phyloP scores from a whole-genome alignment of 257 asterid species.

The Lycium barbarum region DNA sequence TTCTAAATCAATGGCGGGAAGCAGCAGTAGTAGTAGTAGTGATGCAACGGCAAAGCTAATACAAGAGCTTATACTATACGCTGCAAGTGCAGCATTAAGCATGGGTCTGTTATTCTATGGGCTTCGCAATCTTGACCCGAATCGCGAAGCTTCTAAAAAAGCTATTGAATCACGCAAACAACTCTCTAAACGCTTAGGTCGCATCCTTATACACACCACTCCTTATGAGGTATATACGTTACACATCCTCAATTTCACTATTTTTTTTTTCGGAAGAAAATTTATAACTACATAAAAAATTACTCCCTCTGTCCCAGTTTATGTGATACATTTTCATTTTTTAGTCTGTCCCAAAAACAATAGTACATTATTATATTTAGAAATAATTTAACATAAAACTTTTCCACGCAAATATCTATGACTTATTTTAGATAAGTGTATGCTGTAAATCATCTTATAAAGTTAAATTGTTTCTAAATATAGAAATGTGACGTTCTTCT shows the following conservation, averaged over 20 bases:
- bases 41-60: conserved; percentile 16
- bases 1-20: conserved; percentile 25
- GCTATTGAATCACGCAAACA: conserved; percentile 29
- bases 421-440: no score
- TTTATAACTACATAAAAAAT: no score
- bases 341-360: no score
- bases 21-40: neutral
- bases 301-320: neutral
- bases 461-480: no score
- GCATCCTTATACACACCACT: conserved; percentile 27
- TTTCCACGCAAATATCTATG: no score
- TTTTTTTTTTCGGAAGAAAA: no score
- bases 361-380: no score
- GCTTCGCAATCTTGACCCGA: conserved; percentile 30
- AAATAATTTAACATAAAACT: no score
- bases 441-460: no score
- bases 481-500: no score
- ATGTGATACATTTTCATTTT: no score
- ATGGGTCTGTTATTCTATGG: conserved; percentile 13
- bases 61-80: conserved; percentile 16
- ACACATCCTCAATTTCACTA: neutral
- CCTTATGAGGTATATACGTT: conserved; percentile 18
- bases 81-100: conserved; percentile 30
- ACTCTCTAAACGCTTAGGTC: conserved; percentile 33
- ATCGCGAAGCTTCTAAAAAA: conserved; percentile 31